A percentile compares a stretch with the other conserved stretches of the same genome.
Conservation (phyloP, 1,139 yeast species). For the Candida buenavistaensis region DNA sequence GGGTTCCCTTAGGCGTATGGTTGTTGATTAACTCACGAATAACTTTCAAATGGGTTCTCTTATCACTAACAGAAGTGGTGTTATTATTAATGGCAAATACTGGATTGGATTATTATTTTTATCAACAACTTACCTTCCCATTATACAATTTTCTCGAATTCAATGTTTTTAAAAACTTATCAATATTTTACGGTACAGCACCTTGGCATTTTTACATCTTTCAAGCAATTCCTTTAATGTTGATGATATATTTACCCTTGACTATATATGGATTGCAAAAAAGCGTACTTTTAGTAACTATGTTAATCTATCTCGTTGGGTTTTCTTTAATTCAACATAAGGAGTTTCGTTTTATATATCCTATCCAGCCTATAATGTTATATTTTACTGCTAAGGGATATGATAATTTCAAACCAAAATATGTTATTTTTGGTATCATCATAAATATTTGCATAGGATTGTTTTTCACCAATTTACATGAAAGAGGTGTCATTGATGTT, state of each 20-base stretch:
- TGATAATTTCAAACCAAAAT: constrained; percentile 5
- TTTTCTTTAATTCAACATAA: constrained; percentile 79
- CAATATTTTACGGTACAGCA: constrained; percentile 82
- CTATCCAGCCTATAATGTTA: constrained; percentile 66
- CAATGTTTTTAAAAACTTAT: constrained; percentile 70
- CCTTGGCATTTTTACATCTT: constrained; percentile 83
- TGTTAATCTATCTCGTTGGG: constrained; percentile 56
- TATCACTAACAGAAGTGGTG: constrained; percentile 16
- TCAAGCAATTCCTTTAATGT: constrained; percentile 79
- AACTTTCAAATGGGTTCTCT: constrained; percentile 13
- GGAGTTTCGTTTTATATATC: constrained; percentile 89
- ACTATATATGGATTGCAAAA: constrained; percentile 37
- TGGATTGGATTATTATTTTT: constrained; percentile 59
- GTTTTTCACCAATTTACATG: constrained; percentile 68
- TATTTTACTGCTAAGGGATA: constrained; percentile 15
- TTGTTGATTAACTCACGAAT: constrained; percentile 8
- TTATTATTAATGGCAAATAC: constrained; percentile 34
- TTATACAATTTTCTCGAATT: constrained; percentile 68
- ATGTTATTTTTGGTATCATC: constrained; percentile 18
- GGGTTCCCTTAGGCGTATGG: constrained; percentile 60
- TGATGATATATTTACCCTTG: constrained; percentile 68
- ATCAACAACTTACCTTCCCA: constrained; percentile 62
- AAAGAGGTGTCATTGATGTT: constrained; percentile 79
- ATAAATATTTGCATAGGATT: constrained; percentile 47
- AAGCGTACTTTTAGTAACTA: constrained; percentile 77